Base-by-base conservation (phyloP, 2,329 filamentous ascomycete genomes). In the Metarhizium robertsii region DNA sequence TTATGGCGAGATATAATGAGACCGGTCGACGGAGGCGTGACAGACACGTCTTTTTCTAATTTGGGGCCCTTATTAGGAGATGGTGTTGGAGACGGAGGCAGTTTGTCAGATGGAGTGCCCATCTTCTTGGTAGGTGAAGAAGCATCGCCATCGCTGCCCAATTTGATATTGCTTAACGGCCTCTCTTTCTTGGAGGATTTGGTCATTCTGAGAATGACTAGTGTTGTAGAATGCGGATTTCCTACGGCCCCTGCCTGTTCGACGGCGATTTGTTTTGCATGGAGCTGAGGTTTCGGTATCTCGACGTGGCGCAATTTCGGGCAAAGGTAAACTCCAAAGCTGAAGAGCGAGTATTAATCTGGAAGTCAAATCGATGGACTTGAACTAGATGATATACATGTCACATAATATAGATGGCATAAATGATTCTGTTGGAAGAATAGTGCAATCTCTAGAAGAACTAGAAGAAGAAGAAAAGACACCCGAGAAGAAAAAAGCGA, bases 1-100 rank as follows among this genome's bases (percentile, higher is more conserved):
- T 87, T 87, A 71, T 87, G 86, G 64, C 84, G 81, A 73, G 81
- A 85, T 56, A 69, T 65, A 25, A 61, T 56, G 47, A 68, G 60
- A 20, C 59, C 58, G 25, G 61, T 57, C 7, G 60, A 51, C 48
- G 55, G 25, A 13, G 58, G 53, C 29, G 58, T 53, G 25, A 30
- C 6, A 6, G 56, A 52, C 2, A 55, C 36, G 13, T 54, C 45
- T 40, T 58, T 59, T 14, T 59, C 50, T 11, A 49, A 34, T 47
- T 53, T 61, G 43, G 57, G 46, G 43, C 50, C 60, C 58, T 50
- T 52, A 45, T 52, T 46, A 36, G 36, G 11, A 29, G 53, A 30
- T 16, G 46, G 40, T 14, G 42, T 42, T 6, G 45, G 45, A 48
- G 20, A 29, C 11, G 45, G 45, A 30, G 45, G 45, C 4, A 30